phyloP scores from a whole-genome alignment of 2,329 filamentous ascomycete genomes.

The Neofusicoccum laricinum region DNA sequence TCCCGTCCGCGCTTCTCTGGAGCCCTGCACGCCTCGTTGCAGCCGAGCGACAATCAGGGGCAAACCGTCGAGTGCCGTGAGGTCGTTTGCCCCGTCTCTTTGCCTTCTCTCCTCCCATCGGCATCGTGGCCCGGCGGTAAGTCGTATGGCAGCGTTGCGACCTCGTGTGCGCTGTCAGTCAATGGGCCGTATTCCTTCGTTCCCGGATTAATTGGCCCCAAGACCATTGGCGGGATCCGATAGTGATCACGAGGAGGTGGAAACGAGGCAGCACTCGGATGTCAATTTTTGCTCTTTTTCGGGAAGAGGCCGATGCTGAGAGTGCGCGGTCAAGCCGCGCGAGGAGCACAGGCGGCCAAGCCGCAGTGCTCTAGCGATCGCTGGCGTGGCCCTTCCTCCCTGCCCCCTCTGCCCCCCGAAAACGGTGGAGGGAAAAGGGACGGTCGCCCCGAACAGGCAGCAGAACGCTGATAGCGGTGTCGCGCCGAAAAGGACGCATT shows the following conservation, averaged over 20 bases:
- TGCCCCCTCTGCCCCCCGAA: not conserved
- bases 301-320: not conserved
- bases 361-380: not conserved
- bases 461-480: not conserved
- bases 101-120: not conserved
- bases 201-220: not conserved
- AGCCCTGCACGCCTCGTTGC: not conserved
- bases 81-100: not conserved
- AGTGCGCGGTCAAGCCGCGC: not conserved
- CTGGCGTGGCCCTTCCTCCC: not conserved
- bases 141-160: not conserved
- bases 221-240: not conserved
- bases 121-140: not conserved
- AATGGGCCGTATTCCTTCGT: not conserved
- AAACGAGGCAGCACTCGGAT: not conserved
- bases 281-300: not conserved
- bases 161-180: not conserved
- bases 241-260: not conserved
- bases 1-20: conserved; percentile 6
- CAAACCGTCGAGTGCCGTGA: not conserved
- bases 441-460: not conserved
- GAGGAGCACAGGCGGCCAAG: not conserved
- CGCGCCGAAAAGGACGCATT: not conserved
- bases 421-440: not conserved
- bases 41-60: conserved; percentile 9